Conservation (phyloP, 1,284 basidiomycete species). For the Tilletia setariae region DNA sequence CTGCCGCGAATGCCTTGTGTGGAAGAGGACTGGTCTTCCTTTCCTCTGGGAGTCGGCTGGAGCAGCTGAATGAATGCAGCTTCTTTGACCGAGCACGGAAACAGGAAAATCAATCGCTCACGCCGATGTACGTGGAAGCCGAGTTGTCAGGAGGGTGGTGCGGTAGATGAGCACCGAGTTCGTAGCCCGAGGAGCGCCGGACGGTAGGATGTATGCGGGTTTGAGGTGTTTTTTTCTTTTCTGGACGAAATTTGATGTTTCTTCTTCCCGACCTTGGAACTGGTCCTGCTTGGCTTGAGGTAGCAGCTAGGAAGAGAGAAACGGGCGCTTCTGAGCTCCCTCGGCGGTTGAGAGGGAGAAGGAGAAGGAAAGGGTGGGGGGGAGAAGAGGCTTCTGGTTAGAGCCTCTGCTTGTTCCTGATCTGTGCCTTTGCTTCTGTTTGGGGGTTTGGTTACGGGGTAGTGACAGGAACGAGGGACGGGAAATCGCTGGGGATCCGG, state of each 20-base stretch:
- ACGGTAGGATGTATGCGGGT: neutral
- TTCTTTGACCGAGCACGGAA: too few species aligned
- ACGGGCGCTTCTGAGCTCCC: constrained; percentile 13
- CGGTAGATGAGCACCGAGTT: constrained; percentile 14
- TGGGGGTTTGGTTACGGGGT: too few species aligned
- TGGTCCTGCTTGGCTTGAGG: neutral
- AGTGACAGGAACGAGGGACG: too few species aligned
- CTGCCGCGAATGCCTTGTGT: neutral
- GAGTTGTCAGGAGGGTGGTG: neutral
- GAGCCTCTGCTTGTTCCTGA: too few species aligned
- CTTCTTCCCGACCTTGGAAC: too few species aligned
- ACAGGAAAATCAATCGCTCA: neutral
- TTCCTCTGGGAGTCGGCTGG: neutral
- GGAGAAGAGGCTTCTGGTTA: too few species aligned
- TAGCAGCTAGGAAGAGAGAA: neutral
- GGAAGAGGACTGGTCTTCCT: constrained; percentile 11
- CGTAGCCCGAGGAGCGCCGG: constrained; percentile 16
- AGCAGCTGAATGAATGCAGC: neutral
- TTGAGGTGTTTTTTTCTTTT: too few species aligned
- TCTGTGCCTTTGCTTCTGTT: too few species aligned
- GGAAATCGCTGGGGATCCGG: too few species aligned
- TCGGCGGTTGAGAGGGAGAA: constrained; percentile 9
- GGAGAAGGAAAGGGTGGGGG: neutral
- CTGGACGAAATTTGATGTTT: too few species aligned
- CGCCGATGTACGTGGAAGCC: neutral